Conservation (phyloP, 2,329 filamentous ascomycete genomes). For the Peltaster fructicola region DNA sequence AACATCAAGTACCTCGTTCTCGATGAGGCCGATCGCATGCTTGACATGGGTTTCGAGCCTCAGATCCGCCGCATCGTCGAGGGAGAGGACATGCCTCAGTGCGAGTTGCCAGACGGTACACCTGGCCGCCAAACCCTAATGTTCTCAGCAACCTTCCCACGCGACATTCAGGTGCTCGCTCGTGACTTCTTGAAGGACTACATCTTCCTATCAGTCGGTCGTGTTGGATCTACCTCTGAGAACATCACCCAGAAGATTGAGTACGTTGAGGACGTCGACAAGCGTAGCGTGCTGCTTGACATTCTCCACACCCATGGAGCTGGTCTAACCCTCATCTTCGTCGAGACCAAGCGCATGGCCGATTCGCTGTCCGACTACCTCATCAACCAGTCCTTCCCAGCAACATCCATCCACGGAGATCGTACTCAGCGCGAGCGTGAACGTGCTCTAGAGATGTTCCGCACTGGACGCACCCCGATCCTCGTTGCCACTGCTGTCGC, state of each 20-base stretch:
- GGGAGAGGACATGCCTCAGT: slow-evolving; percentile 88
- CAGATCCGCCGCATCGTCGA: slow-evolving; percentile 98
- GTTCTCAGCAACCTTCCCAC: slow-evolving; percentile 98
- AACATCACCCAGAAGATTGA: slow-evolving; percentile 99
- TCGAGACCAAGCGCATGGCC: slow-evolving; percentile 99
- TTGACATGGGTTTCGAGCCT: slow-evolving; percentile 99
- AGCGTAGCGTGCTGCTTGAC: slow-evolving; percentile 91
- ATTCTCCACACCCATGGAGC: slow-evolving; percentile 87
- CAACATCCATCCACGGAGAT: slow-evolving; percentile 96
- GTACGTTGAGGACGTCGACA: slow-evolving; percentile 92
- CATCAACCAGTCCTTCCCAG: slow-evolving; percentile 96
- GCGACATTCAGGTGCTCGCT: slow-evolving; percentile 97
- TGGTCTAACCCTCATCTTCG: slow-evolving; percentile 89
- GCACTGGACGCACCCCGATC: slow-evolving; percentile 86
- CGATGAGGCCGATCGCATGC: slow-evolving; percentile 98
- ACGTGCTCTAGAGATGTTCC: slow-evolving; percentile 93
- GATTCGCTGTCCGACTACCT: slow-evolving; percentile 95
- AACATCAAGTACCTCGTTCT: slow-evolving; percentile 99
- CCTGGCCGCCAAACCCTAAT: slow-evolving; percentile 88
- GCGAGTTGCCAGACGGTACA: too few species aligned
- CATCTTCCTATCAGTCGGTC: slow-evolving; percentile 94
- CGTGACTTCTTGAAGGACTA: slow-evolving; percentile 99
- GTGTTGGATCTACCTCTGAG: slow-evolving; percentile 98
- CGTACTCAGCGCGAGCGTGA: slow-evolving; percentile 98
- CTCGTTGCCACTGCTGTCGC: slow-evolving; percentile 94